Conservation (phyloP, 768 basidiomycete genomes). For the Trametes sanguinea region DNA sequence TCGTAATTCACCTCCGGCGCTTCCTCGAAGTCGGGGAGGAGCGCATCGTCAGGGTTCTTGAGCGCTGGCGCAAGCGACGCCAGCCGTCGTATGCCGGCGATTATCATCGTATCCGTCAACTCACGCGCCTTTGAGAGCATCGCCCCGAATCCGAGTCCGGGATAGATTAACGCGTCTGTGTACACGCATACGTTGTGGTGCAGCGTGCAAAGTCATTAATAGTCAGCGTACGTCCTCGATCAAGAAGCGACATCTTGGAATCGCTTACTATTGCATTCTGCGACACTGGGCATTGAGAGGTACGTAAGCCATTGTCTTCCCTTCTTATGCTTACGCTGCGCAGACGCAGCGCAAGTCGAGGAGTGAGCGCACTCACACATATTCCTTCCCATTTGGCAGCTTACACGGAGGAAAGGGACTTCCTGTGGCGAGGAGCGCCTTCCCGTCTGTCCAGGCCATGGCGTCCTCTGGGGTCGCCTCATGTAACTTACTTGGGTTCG, state of each 20-base stretch:
- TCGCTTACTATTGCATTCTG: conserved; percentile 66
- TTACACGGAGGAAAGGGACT: conserved; percentile 79
- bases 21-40: conserved; percentile 79
- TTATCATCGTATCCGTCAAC: conserved; percentile 84
- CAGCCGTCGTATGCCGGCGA: conserved; percentile 75
- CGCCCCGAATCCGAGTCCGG: conserved; percentile 81
- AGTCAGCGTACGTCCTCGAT: not conserved
- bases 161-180: conserved; percentile 76
- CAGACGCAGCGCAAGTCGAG: not conserved
- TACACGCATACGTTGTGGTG: not conserved
- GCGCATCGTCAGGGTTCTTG: conserved; percentile 64
- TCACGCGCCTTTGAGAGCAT: conserved; percentile 62
- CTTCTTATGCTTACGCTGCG: not conserved
- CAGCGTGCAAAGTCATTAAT: not conserved
- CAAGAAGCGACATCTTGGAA: not conserved
- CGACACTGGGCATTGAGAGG: conserved; percentile 55
- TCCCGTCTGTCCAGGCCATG: conserved; percentile 79
- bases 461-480: conserved; percentile 75
- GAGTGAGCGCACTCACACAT: conserved; percentile 47
- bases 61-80: conserved; percentile 76
- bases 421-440: conserved; percentile 81
- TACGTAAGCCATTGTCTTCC: conserved; percentile 10
- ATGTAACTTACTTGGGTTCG: conserved; percentile 75
- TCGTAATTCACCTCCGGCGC: conserved; percentile 76
- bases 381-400: conserved; percentile 64